A percentile compares a stretch with the other conserved stretches of the same genome.
Conservation (phyloP, 305 asterid species). For the Fraxinus ornus region DNA sequence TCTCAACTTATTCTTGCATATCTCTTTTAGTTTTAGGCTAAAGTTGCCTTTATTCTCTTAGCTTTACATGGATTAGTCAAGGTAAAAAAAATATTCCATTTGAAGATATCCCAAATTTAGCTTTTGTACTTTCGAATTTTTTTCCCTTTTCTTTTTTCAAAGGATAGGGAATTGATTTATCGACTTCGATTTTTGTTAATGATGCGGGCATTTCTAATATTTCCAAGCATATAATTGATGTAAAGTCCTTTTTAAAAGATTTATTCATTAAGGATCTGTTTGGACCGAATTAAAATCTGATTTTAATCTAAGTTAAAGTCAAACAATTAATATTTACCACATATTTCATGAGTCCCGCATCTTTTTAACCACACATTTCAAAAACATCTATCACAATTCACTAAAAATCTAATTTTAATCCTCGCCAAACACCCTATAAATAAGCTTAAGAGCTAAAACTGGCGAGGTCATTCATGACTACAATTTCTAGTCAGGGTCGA, state of each 20-base stretch:
- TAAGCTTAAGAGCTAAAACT: neutral
- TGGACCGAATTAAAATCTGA: too few species aligned
- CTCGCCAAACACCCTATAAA: neutral
- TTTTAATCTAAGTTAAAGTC: too few species aligned
- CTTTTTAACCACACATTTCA: too few species aligned
- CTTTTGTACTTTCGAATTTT: neutral
- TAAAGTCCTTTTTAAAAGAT: neutral
- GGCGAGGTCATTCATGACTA: neutral
- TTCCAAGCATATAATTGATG: neutral
- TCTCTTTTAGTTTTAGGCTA: neutral
- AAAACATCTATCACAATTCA: too few species aligned
- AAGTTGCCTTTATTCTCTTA: neutral
- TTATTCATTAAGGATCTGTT: neutral
- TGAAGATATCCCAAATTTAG: neutral
- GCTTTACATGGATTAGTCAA: neutral
- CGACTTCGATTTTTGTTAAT: neutral
- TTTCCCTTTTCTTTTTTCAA: neutral
- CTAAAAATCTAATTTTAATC: too few species aligned
- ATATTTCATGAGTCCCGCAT: too few species aligned
- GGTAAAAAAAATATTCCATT: neutral
- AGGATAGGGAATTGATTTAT: neutral
- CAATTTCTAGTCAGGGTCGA: neutral
- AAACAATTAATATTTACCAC: too few species aligned
- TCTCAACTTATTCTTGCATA: neutral
- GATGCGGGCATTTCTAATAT: neutral